phyloP scores from a whole-genome alignment of 805 yeast species.

The Naumovozyma castellii region DNA sequence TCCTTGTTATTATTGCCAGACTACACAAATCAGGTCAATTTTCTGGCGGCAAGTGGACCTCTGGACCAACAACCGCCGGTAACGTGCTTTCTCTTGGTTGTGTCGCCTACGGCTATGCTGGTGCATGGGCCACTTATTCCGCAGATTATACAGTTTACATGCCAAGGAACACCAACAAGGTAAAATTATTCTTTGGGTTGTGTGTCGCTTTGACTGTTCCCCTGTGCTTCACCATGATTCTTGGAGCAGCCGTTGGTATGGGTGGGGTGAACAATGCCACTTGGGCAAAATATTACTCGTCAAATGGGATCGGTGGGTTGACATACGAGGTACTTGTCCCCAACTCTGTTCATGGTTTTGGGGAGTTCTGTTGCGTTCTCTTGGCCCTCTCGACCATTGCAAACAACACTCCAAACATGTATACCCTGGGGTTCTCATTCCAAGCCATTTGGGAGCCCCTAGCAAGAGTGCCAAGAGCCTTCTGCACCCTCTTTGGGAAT shows the following conservation, averaged over 20 bases:
- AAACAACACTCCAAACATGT: conserved; percentile 89
- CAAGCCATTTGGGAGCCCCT: conserved; percentile 77
- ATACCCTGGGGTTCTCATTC: conserved; percentile 78
- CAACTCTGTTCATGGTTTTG: conserved; percentile 78
- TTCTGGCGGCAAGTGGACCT: conserved; percentile 38
- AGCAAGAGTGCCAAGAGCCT: conserved; percentile 65
- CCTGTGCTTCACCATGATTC: conserved; percentile 57
- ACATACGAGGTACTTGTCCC: conserved; percentile 68
- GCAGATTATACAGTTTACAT: conserved; percentile 88
- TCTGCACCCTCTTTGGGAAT: conserved; percentile 75
- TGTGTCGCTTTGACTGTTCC: conserved; percentile 58
- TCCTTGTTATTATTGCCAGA: conserved; percentile 72
- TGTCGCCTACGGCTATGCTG: conserved; percentile 75
- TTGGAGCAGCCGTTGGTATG: conserved; percentile 82
- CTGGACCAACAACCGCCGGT: conserved; percentile 68
- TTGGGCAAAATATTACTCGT: conserved; percentile 43
- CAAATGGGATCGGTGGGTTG: conserved; percentile 68
- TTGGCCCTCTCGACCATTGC: conserved; percentile 81
- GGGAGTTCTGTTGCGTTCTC: conserved; percentile 79
- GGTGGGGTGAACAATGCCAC: conserved; percentile 42
- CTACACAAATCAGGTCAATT: conserved; percentile 60
- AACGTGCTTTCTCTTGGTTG: conserved; percentile 73
- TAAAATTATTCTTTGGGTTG: conserved; percentile 55
- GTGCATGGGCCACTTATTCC: conserved; percentile 92
- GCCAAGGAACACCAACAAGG: conserved; percentile 51